Percentiles rank a stretch among this genome's conserved stretches.
Conservation (phyloP, 768 basidiomycete genomes). For the Gloeophyllum trabeum region DNA sequence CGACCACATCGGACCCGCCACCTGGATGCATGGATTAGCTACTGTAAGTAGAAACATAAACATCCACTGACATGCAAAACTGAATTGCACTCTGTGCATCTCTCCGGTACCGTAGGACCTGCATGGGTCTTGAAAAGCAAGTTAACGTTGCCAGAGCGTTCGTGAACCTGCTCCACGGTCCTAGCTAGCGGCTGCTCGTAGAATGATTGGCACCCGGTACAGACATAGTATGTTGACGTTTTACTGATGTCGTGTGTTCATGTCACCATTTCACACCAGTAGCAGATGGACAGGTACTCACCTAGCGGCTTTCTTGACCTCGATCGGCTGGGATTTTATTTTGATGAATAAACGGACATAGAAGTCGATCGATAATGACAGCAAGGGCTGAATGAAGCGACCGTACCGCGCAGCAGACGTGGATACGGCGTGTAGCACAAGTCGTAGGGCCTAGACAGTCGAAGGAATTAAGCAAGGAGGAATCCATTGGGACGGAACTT, state of each 20-base stretch:
- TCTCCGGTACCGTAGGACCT: slow-evolving; percentile 54
- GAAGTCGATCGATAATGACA: slow-evolving; percentile 94
- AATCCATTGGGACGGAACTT: slow-evolving; percentile 14
- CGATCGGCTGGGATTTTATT: slow-evolving; percentile 56
- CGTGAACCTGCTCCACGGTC: slow-evolving; percentile 48
- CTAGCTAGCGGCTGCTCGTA: slow-evolving; percentile 82
- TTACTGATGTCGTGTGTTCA: slow-evolving; percentile 51
- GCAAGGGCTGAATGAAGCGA: slow-evolving; percentile 77
- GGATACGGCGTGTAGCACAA: slow-evolving; percentile 81
- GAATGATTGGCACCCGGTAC: slow-evolving; percentile 71
- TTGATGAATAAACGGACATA: slow-evolving; percentile 90
- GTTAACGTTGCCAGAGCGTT: slow-evolving; percentile 44
- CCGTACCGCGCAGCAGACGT: slow-evolving; percentile 89
- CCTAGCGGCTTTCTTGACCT: slow-evolving; percentile 80
- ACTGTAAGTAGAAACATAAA: not conserved
- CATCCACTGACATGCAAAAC: slow-evolving; percentile 55
- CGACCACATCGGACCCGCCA: slow-evolving; percentile 97
- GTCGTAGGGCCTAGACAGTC: slow-evolving; percentile 60
- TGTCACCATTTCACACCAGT: slow-evolving; percentile 4
- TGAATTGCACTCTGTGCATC: slow-evolving; percentile 78
- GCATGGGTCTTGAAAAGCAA: slow-evolving; percentile 58
- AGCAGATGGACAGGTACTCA: slow-evolving; percentile 21
- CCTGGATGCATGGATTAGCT: slow-evolving; percentile 24
- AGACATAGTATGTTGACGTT: slow-evolving; percentile 77
- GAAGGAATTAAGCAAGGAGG: not conserved